These are phyloP conservation scores for Tilletia indica DNA, from an alignment of 1,284 basidiomycete genomes.

Conservation along the genomic window DNA sequence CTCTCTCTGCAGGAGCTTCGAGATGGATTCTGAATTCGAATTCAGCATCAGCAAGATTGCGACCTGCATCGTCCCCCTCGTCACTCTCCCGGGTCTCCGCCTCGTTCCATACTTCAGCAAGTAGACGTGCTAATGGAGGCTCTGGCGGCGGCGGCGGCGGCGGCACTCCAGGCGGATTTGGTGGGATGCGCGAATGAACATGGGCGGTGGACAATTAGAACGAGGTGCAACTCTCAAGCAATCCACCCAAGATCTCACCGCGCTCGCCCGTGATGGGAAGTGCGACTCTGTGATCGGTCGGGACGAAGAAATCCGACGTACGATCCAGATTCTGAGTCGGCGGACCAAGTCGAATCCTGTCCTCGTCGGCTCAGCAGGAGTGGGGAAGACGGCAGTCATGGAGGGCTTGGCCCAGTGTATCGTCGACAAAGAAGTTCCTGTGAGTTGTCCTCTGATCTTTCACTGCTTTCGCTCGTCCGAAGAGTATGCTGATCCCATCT, in stretches of 20 bases:
- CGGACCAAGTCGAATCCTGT: conserved; percentile 72
- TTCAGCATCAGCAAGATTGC: too few relatives aligned
- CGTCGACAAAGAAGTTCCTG: conserved; percentile 83
- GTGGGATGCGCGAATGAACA: conserved; percentile 28
- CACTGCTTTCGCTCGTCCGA: too few relatives aligned
- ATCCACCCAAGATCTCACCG: conserved; percentile 36
- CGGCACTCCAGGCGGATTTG: conserved; percentile 30
- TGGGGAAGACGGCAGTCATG: conserved; percentile 69
- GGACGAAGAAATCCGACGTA: conserved; percentile 74
- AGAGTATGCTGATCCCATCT: not conserved
- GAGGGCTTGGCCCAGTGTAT: conserved; percentile 87
- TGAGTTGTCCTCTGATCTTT: not conserved
- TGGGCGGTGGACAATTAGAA: conserved; percentile 25
- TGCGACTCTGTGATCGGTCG: conserved; percentile 60
- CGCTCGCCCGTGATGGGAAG: conserved; percentile 36
- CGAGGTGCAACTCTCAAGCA: conserved; percentile 35
- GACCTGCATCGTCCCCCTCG: too few relatives aligned
- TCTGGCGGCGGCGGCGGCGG: conserved; percentile 8
- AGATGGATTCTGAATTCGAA: too few relatives aligned
- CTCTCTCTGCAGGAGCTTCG: too few relatives aligned
- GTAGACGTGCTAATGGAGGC: not conserved
- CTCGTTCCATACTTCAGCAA: conserved; percentile 22
- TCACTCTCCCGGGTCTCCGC: not conserved
- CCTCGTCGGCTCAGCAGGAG: conserved; percentile 58
- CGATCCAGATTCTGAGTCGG: conserved; percentile 68